Evolutionary conservation across 1,139 yeast species (phyloP), one percentile per base, ranked within the genome.

Genomic region (Saccharomyces hybrid): DNA sequence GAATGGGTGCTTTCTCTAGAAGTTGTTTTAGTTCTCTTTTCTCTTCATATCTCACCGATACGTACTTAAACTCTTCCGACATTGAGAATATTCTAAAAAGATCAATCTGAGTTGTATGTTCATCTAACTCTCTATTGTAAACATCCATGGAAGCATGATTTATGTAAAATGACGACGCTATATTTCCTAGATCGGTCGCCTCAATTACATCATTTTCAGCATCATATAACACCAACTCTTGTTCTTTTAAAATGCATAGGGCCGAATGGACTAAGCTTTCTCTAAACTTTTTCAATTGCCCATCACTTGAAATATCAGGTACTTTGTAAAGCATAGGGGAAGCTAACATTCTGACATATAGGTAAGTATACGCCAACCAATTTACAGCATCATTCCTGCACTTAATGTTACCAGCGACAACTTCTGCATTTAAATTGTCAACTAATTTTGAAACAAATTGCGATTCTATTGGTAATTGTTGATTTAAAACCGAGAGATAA

Each of bases 401-500:
- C 34, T 74, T 73, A 1, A 93, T 78, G 1, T 84, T 76, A 0
- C 97, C 97, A 7, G 82, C 69, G 1, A 84, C 95, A 50, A 93
- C 75, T 68, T 93, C 99, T 0, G 98, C 98, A 71, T 93, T 93
- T 50, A 93, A 63, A 58, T 74, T 79, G 68, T 90, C 97, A 0
- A 86, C 83, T 27, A 93, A 67, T 59, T 78, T 82, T 26, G 84
- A 72, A 75, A 88, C 80, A 57, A 93, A 71, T 66, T 89, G 96
- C 1, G 97, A 88, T 69, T 93, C 98, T 52, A 93, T 91, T 0
- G 98, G 97, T 42, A 91, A 73, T 65, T 91, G 96, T 60, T 91
- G 95, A 68, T 89, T 91, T 61, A 91, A 75, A 27, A 93, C 79
- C 0, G 97, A 96, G 68, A 93, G 76, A 65, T 90, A 93, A 66